phyloP scores from a whole-genome alignment of 371 early-diverging fungal species.

The Umbelopsis sp. region DNA sequence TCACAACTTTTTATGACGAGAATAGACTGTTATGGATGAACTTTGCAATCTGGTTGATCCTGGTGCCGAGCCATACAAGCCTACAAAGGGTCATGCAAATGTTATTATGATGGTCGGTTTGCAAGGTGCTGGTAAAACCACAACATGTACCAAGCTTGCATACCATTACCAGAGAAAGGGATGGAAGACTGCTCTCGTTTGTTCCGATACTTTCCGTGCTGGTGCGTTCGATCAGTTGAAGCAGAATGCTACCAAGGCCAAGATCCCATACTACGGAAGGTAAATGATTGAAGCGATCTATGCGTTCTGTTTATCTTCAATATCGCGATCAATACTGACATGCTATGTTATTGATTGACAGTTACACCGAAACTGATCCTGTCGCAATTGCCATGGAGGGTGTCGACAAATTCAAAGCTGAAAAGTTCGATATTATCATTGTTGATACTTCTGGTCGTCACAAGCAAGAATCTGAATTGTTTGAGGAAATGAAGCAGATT shows the following conservation, averaged over 20 bases:
- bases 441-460: slow-evolving; percentile 99
- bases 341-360: slow-evolving; percentile 22
- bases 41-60: slow-evolving; percentile 95
- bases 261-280: slow-evolving; percentile 97
- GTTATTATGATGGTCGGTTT: slow-evolving; percentile 99
- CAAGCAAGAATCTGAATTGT: slow-evolving; percentile 97
- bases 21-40: slow-evolving; percentile 92
- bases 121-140: slow-evolving; percentile 99
- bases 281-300: slow-evolving; percentile 18
- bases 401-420: slow-evolving; percentile 94
- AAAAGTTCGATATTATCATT: slow-evolving; percentile 98
- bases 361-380: slow-evolving; percentile 95
- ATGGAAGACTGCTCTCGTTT: slow-evolving; percentile 96
- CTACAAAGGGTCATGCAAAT: slow-evolving; percentile 84
- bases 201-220: slow-evolving; percentile 99
- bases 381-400: slow-evolving; percentile 95
- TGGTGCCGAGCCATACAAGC: slow-evolving; percentile 86
- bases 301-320: neutral
- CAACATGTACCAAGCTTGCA: slow-evolving; percentile 98
- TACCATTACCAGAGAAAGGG: slow-evolving; percentile 97
- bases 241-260: slow-evolving; percentile 98
- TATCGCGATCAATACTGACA: neutral
- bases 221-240: slow-evolving; percentile 99
- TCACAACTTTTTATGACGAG: neutral
- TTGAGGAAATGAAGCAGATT: slow-evolving; percentile 99